A percentile compares a stretch with the other conserved stretches of the same genome.
Conservation (phyloP, 305 asterid genomes). For the Fraxinus nigra region DNA sequence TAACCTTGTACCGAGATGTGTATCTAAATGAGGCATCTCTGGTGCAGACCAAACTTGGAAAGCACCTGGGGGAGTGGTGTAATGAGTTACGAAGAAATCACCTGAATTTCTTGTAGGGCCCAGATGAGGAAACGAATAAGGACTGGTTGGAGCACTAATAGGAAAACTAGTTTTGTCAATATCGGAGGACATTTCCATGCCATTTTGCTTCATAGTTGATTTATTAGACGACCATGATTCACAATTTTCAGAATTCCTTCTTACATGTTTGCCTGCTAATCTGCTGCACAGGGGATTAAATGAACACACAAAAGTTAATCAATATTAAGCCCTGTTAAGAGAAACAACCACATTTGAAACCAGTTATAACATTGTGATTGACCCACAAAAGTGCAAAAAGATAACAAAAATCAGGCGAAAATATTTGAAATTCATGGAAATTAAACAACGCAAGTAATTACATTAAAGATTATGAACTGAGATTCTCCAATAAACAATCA, state of each 20-base stretch:
- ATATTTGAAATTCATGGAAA: not conserved
- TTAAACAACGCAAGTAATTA: not conserved
- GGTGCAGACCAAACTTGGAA: slow-evolving; percentile 79
- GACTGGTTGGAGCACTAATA: slow-evolving; percentile 58
- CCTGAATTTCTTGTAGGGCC: slow-evolving; percentile 26
- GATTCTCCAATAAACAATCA: not conserved
- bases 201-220: slow-evolving; percentile 26
- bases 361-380: not conserved
- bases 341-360: not conserved
- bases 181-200: slow-evolving; percentile 22
- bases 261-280: slow-evolving; percentile 32
- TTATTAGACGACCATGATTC: slow-evolving; percentile 26
- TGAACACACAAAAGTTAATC: slow-evolving; percentile 4
- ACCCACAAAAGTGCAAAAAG: not conserved
- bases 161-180: slow-evolving; percentile 26
- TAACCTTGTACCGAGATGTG: slow-evolving; percentile 23
- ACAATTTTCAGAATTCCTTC: slow-evolving; percentile 27
- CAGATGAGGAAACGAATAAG: slow-evolving; percentile 46
- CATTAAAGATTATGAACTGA: not conserved
- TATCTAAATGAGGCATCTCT: slow-evolving; percentile 47
- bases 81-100: slow-evolving; percentile 27
- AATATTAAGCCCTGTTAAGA: not conserved
- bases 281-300: slow-evolving; percentile 24
- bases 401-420: not conserved
- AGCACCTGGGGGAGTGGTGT: slow-evolving; percentile 38